Evolutionary conservation across 768 basidiomycete genomes (phyloP), one percentile per base, ranked within the genome.

Genomic region (Neoboletus brunneissimus): DNA sequence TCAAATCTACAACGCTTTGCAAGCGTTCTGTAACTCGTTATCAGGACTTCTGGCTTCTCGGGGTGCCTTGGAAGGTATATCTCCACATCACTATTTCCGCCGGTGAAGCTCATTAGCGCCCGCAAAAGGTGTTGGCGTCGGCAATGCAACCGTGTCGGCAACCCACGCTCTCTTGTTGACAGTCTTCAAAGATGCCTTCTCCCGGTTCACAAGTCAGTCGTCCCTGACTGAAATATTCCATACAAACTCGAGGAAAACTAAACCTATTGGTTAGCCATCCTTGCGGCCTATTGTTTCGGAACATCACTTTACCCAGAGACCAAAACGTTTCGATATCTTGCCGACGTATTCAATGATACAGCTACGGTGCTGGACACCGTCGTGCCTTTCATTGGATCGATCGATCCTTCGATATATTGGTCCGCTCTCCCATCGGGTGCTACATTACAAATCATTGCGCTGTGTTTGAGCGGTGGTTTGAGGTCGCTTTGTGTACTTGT

Each of bases 11-110:
- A 88, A 88, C 59, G 83, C 83, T 0, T 53, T 86, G 5, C 87
- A 88, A 68, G 84, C 86, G 3, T 88, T 87, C 59, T 88, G 85
- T 64, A 88, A 82, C 63, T 85, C 87, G 0, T 69, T 88, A 3
- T 81, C 86, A 0, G 77, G 83, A 0, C 71, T 88, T 27, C 63
- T 88, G 20, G 83, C 87, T 1, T 87, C 86, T 8, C 75, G 87
- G 59, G 86, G 87, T 16, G 79, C 85, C 4, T 72, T 89, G 7
- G 84, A 88, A 78, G 87, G 86, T 84, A 47, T 32, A 42, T 58
- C 16, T 22, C 20, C 55, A 6, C 23, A 8, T 11, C 11, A 13
- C n/a, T 45, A n/a, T 46, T 31, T 7, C 22, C n/a, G 20, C 18
- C 7, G 9, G 15, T 3, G n/a, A 52, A 32, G 12, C 37, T 54